Conservation (phyloP, 495 filamentous ascomycete species). For the Parathielavia hyrcaniae region DNA sequence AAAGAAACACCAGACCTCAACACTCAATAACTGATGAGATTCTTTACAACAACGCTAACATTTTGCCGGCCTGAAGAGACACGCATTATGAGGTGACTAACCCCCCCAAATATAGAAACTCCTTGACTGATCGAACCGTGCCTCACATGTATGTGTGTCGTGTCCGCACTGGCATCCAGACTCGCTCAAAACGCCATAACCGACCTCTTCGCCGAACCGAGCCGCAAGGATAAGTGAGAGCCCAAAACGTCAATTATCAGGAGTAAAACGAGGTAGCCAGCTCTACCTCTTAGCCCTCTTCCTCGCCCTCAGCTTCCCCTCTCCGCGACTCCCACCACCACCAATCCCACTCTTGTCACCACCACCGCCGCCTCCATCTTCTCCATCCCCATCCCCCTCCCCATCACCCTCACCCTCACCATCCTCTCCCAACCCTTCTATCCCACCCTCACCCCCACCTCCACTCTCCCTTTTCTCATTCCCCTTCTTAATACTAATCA, state of each 20-base stretch:
- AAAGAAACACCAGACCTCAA: too few species aligned
- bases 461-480: slow-evolving; percentile 55
- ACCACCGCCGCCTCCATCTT: slow-evolving; percentile 13
- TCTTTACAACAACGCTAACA: too few species aligned
- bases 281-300: slow-evolving; percentile 10
- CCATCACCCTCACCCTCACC: slow-evolving; percentile 13
- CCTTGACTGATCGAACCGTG: too few species aligned
- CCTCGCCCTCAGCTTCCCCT: slow-evolving; percentile 8
- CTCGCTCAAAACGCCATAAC: too few species aligned
- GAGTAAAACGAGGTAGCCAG: background rate
- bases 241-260: background rate
- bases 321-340: background rate
- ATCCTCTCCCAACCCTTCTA: slow-evolving; percentile 41
- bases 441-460: slow-evolving; percentile 38
- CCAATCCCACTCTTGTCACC: background rate
- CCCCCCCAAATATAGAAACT: too few species aligned
- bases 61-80: too few species aligned
- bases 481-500: slow-evolving; percentile 78
- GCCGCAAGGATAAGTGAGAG: too few species aligned
- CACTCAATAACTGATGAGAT: too few species aligned
- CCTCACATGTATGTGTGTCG: too few species aligned
- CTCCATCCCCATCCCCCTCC: background rate
- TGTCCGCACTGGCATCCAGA: too few species aligned
- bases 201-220: too few species aligned
- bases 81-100: too few species aligned